These are phyloP conservation scores for Phytopythium oedochilum DNA, from an alignment of 352 stramenopile species.

Conservation along the genomic window DNA sequence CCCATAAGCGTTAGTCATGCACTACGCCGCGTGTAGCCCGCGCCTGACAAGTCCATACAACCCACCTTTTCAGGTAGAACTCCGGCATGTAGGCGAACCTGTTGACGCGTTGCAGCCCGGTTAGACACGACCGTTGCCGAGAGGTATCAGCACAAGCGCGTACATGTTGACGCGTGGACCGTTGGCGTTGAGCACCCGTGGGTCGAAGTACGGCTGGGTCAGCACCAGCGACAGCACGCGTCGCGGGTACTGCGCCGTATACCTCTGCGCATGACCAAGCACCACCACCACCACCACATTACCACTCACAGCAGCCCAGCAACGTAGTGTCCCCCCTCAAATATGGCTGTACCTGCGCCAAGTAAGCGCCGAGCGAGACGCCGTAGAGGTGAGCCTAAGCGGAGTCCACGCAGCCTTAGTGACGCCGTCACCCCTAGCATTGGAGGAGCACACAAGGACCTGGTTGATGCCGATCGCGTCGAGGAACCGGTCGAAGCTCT, in stretches of 20 bases:
- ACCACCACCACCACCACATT: not conserved
- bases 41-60: not conserved
- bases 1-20: not conserved
- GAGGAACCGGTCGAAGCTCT: constrained; percentile 78
- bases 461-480: constrained; percentile 49
- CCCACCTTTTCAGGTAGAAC: constrained; percentile 71
- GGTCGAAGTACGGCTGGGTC: constrained; percentile 67
- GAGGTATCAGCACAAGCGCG: not conserved
- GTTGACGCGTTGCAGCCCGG: not conserved
- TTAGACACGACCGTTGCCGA: no score
- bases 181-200: constrained; percentile 31
- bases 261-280: constrained; percentile 27
- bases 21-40: not conserved
- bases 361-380: constrained; percentile 60
- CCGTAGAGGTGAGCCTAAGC: constrained; percentile 73
- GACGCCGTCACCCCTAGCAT: no score
- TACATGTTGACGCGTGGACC: constrained; percentile 55
- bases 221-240: constrained; percentile 55
- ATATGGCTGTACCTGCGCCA: constrained; percentile 42
- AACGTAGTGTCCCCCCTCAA: not conserved
- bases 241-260: constrained; percentile 49
- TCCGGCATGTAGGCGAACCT: constrained; percentile 66
- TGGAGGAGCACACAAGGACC: no score
- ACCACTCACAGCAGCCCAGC: not conserved
- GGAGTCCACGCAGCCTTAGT: not conserved